phyloP scores from a whole-genome alignment of 129 eudicot species.

The Flaveria trinervia region DNA sequence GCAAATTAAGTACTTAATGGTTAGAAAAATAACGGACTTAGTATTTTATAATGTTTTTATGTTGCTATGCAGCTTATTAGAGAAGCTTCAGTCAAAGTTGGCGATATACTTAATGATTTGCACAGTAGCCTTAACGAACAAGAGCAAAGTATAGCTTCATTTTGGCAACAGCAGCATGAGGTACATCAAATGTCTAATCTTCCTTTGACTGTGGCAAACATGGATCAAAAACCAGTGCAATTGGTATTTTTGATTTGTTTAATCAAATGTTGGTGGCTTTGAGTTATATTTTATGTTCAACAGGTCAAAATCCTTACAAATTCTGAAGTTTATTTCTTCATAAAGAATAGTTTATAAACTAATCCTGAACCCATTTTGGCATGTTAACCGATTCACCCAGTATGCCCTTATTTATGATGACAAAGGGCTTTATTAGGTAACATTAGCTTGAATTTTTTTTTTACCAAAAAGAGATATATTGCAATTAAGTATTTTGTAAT shows the following conservation, averaged over 20 bases:
- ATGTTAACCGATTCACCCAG: not conserved
- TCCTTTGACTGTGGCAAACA: not conserved
- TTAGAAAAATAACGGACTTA: not conserved
- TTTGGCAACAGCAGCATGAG: constrained; percentile 58
- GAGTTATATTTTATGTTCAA: constrained; percentile 4
- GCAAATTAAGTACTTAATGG: constrained; percentile 1
- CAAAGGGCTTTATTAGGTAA: not conserved
- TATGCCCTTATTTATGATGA: not conserved
- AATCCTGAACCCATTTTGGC: not conserved
- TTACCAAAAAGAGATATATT: not conserved
- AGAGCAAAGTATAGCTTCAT: constrained; percentile 48
- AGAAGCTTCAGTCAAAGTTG: constrained; percentile 50
- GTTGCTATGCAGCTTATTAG: constrained; percentile 40
- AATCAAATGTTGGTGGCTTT: not conserved
- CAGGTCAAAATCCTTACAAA: not conserved
- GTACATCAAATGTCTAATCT: constrained; percentile 33
- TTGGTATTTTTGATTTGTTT: not conserved
- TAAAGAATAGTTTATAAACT: not conserved
- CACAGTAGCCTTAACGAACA: constrained; percentile 46
- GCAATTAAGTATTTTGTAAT: not conserved
- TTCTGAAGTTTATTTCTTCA: not conserved
- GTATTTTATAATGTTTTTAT: not conserved
- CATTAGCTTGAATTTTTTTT: not conserved
- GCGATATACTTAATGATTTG: constrained; percentile 44
- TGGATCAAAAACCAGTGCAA: not conserved